These are phyloP conservation scores for Suhomyces sp. DNA, from an alignment of 805 yeast species.

Conservation along the genomic window DNA sequence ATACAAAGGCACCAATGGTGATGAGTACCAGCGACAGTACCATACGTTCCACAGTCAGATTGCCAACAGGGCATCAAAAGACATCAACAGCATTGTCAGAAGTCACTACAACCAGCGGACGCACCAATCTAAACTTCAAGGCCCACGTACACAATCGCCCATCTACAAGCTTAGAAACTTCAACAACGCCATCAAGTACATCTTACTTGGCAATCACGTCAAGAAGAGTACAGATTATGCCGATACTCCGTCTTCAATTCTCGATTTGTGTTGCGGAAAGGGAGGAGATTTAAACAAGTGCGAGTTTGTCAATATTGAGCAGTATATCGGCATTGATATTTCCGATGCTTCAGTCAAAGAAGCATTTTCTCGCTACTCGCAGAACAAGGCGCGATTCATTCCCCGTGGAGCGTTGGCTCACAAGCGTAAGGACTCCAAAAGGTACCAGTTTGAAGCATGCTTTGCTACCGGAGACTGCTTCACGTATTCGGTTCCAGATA, in stretches of 20 bases:
- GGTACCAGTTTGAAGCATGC: constrained; percentile 69
- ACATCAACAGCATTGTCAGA: constrained; percentile 68
- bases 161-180: constrained; percentile 83
- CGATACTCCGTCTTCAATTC: constrained; percentile 42
- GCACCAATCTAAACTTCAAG: constrained; percentile 56
- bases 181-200: constrained; percentile 89
- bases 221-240: constrained; percentile 20
- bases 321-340: constrained; percentile 87
- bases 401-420: constrained; percentile 18
- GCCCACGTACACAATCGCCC: constrained; percentile 69
- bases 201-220: constrained; percentile 70
- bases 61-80: constrained; percentile 30
- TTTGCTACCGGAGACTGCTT: constrained; percentile 94
- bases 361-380: constrained; percentile 71
- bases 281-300: constrained; percentile 96
- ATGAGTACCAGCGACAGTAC: constrained; percentile 17
- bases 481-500: constrained; percentile 62
- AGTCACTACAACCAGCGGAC: constrained; percentile 86
- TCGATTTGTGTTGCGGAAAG: constrained; percentile 95
- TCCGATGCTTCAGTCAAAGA: constrained; percentile 85
- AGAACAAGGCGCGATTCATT: constrained; percentile 44
- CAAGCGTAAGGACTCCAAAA: constrained; percentile 34
- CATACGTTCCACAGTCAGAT: constrained; percentile 40
- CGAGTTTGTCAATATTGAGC: constrained; percentile 67
- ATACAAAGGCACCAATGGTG: not conserved